Percentiles rank a stretch among this genome's conserved stretches.
These are phyloP conservation scores for Pichia ethanolica DNA, from an alignment of 805 yeast species.

Conservation along the genomic window DNA sequence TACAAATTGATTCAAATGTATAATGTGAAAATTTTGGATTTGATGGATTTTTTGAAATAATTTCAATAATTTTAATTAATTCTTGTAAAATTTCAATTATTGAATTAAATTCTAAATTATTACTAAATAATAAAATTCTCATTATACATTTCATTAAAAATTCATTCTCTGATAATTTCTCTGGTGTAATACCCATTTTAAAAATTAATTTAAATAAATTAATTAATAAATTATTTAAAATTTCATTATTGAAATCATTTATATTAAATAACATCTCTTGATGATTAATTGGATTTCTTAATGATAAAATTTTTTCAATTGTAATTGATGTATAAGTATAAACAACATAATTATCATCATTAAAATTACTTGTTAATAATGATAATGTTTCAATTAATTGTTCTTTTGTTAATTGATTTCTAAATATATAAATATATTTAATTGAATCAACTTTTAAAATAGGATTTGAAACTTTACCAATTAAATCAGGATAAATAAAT, in stretches of 20 bases:
- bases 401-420: constrained; percentile 86
- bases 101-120: constrained; percentile 48
- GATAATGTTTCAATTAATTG: constrained; percentile 80
- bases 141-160: constrained; percentile 83
- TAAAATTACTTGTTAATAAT: constrained; percentile 61
- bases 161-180: constrained; percentile 90
- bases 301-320: constrained; percentile 76
- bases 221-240: constrained; percentile 52
- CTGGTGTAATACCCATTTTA: constrained; percentile 59
- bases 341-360: constrained; percentile 65
- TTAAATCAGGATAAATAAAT: constrained; percentile 76
- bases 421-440: constrained; percentile 78
- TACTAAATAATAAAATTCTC: constrained; percentile 71
- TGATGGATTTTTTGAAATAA: constrained; percentile 83
- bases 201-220: constrained; percentile 63
- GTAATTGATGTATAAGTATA: constrained; percentile 93
- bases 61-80: constrained; percentile 57
- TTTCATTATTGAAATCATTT: constrained; percentile 55
- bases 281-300: constrained; percentile 53
- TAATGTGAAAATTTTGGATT: constrained; percentile 92
- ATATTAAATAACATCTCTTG: constrained; percentile 60
- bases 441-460: constrained; percentile 88
- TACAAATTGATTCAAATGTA: constrained; percentile 81
- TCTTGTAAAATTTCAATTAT: constrained; percentile 50
- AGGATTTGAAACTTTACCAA: constrained; percentile 53